Evolutionary conservation across 1,284 basidiomycete genomes (phyloP).

Genomic region (Ceratobasidium sp.): DNA sequence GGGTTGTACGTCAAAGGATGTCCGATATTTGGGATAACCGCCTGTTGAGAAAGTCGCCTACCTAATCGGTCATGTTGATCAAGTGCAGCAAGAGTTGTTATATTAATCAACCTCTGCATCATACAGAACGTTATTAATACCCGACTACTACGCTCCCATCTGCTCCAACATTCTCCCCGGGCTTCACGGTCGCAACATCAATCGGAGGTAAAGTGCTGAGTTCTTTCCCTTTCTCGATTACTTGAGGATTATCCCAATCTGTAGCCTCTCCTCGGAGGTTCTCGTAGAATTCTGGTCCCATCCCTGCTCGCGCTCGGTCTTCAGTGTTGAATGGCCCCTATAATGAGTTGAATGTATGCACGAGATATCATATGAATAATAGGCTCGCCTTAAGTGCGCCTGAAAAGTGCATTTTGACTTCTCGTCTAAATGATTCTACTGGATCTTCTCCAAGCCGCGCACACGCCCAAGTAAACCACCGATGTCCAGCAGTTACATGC

Average conservation of each 20-base stretch:
- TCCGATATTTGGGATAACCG: too few species aligned
- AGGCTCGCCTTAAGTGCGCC: constrained; percentile 73
- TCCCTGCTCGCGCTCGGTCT: constrained; percentile 80
- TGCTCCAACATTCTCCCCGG: constrained; percentile 32
- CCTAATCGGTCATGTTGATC: too few species aligned
- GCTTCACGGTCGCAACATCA: constrained; percentile 26
- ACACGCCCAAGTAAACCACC: constrained; percentile 88
- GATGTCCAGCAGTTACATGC: constrained; percentile 85
- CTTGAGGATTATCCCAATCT: constrained; percentile 17
- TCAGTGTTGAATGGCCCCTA: constrained; percentile 83
- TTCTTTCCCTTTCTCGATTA: neutral
- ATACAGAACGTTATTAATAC: neutral
- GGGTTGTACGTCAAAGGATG: too few species aligned
- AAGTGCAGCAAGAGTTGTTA: too few species aligned
- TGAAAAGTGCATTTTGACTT: constrained; percentile 80
- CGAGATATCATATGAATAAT: neutral
- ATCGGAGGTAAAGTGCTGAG: neutral
- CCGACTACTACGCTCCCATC: constrained; percentile 23
- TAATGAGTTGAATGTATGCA: neutral
- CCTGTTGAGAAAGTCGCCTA: too few species aligned
- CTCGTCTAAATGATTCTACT: constrained; percentile 77
- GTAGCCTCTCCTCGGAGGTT: constrained; percentile 71
- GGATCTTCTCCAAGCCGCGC: constrained; percentile 74
- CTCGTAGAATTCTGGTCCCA: constrained; percentile 79
- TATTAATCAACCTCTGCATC: too few species aligned